Percentiles rank a stretch among this genome's conserved stretches.
These are phyloP conservation scores for Drosera spatulata DNA, from an alignment of 179 eudicot genomes.

Conservation along the genomic window DNA sequence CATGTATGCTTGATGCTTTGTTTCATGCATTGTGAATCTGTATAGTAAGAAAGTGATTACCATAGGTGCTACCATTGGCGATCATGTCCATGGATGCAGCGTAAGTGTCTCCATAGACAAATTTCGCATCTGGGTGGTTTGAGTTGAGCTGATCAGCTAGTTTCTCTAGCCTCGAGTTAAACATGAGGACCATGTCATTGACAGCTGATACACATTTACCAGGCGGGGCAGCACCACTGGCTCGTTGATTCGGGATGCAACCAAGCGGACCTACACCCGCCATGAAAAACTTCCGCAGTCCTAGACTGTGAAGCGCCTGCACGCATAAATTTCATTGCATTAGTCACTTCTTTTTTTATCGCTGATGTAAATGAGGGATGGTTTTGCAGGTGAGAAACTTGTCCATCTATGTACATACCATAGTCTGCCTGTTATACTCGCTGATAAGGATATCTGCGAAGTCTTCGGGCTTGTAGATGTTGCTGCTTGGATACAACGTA, in stretches of 20 bases:
- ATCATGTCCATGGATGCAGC: constrained; percentile 45
- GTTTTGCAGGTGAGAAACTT: too few species aligned
- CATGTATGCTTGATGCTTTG: too few species aligned
- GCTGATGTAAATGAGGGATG: too few species aligned
- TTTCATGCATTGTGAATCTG: too few species aligned
- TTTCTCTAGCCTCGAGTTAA: constrained; percentile 46
- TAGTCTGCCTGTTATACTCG: constrained; percentile 41
- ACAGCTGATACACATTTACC: constrained; percentile 45
- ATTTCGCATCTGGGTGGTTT: constrained; percentile 41
- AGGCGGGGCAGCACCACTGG: constrained; percentile 25
- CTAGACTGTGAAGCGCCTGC: constrained; percentile 48
- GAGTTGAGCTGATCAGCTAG: constrained; percentile 43
- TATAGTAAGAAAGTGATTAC: constrained; percentile 14
- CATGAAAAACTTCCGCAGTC: constrained; percentile 53
- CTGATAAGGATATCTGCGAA: constrained; percentile 54
- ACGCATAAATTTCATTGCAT: background rate
- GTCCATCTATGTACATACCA: constrained; percentile 16
- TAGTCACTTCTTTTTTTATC: too few species aligned
- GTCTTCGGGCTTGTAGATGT: constrained; percentile 36
- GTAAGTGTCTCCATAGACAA: constrained; percentile 55
- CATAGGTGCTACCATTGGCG: constrained; percentile 36
- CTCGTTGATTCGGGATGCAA: constrained; percentile 66
- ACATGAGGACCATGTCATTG: constrained; percentile 48
- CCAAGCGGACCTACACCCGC: constrained; percentile 71
- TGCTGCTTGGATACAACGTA: constrained; percentile 27